phyloP scores from a whole-genome alignment of 139 green algal genomes.

The Yamagishiella unicocca region DNA sequence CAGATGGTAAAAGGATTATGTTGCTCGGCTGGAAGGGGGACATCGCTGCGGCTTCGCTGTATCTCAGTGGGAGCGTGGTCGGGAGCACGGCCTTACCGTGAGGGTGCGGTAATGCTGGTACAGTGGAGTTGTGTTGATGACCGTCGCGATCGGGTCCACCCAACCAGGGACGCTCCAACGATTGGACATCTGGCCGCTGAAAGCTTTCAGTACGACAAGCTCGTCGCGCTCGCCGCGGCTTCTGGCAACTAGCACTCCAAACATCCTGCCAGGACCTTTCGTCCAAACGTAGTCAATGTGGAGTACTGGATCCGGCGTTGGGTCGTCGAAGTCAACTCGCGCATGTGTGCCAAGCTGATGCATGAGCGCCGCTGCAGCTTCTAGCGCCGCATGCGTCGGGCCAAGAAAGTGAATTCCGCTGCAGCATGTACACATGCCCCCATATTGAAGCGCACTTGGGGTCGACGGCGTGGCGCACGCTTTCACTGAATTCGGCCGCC shows the following conservation, averaged over 20 bases:
- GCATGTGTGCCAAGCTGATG: neutral
- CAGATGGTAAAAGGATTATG: too few relatives aligned
- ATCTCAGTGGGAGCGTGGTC: too few relatives aligned
- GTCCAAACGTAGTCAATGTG: slow-evolving; percentile 57
- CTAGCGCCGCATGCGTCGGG: neutral
- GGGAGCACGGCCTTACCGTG: neutral
- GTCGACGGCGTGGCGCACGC: too few relatives aligned
- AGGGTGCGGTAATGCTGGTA: slow-evolving; percentile 42
- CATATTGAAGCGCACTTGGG: slow-evolving; percentile 10
- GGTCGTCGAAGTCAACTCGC: slow-evolving; percentile 49
- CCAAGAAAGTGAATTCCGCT: neutral
- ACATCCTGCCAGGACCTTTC: slow-evolving; percentile 62
- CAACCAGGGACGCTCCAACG: slow-evolving; percentile 58
- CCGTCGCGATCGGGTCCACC: slow-evolving; percentile 52
- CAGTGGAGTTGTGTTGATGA: slow-evolving; percentile 25
- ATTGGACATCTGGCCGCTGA: slow-evolving; percentile 63
- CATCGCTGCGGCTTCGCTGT: too few relatives aligned
- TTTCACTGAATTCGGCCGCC: too few relatives aligned
- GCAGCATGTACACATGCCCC: slow-evolving; percentile 18
- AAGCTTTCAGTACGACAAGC: slow-evolving; percentile 48
- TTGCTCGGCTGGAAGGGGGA: too few relatives aligned
- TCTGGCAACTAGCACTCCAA: slow-evolving; percentile 53
- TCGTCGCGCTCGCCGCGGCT: neutral
- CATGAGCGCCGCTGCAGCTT: neutral
- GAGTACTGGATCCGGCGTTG: slow-evolving; percentile 20